A percentile compares a stretch with the other conserved stretches of the same genome.
These are phyloP conservation scores for Monascus purpureus DNA, from an alignment of 495 filamentous ascomycete genomes.

Conservation along the genomic window DNA sequence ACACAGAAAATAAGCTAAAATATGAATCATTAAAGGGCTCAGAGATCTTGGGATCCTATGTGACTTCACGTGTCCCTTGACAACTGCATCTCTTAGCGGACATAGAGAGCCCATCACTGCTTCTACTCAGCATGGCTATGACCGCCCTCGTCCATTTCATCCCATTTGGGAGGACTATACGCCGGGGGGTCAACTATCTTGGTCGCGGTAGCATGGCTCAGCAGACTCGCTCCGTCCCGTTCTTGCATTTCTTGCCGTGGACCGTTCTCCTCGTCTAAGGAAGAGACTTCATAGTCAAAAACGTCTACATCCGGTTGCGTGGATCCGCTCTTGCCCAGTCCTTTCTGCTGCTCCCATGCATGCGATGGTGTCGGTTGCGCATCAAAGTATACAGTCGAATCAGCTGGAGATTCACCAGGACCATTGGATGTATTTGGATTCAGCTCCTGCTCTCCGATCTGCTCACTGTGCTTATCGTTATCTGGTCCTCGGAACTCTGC, in stretches of 20 bases:
- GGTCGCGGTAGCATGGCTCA: slow-evolving; percentile 8
- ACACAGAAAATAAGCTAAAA: too few species aligned
- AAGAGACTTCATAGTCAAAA: slow-evolving; percentile 27
- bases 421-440: not conserved
- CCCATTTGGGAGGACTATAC: slow-evolving; percentile 3
- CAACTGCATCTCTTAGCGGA: too few species aligned
- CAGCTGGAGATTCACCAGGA: not conserved
- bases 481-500: slow-evolving; percentile 22
- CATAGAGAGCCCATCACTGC: too few species aligned
- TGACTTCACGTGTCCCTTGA: too few species aligned
- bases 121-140: too few species aligned
- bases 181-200: slow-evolving; percentile 2
- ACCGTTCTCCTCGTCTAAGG: slow-evolving; percentile 16
- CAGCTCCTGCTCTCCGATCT: not conserved
- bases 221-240: slow-evolving; percentile 11
- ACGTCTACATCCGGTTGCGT: slow-evolving; percentile 21
- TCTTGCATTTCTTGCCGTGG: slow-evolving; percentile 28
- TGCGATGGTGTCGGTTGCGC: not conserved
- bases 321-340: too few species aligned
- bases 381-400: not conserved
- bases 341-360: too few species aligned
- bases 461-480: not conserved
- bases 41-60: too few species aligned
- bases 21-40: too few species aligned
- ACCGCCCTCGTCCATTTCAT: too few species aligned